Evolutionary conservation across 306 rosid genomes (phyloP), one percentile per base, ranked within the genome.

Genomic region (Quercus glauca): DNA sequence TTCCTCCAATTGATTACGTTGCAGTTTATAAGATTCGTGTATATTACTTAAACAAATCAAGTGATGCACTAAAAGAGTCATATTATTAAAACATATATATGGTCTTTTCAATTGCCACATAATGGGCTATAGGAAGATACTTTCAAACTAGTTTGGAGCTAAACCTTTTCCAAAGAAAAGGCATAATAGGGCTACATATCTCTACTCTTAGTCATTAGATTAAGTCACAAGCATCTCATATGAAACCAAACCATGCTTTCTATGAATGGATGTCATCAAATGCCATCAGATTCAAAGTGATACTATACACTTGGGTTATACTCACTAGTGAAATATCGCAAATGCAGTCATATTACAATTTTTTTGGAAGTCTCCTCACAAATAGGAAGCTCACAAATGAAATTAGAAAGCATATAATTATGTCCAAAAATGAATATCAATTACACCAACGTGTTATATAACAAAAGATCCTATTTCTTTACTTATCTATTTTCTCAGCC

Each of bases 391-490:
- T 59, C 25, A 59, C 26, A 23, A 59, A 59, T 20, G 23, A 13
- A 23, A 57, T 35, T 52, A 35, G 5, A 56, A 73, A 19, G n/a
- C 9, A 74, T 19, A 26, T 6, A 14, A 68, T 37, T 41, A 69
- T 37, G 60, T 45, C 29, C 55, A 57, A 70, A 49, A 57, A 45
- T 81, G 77, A 60, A 65, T 64, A 60, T 45, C 20, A 58, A 25
- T 49, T 72, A 63, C 52, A 55, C 49, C 52, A 64, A 19, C 15
- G 78, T 5, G 29, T 21, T 51, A n/a, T 17, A 59, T 31, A 61
- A 23, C 35, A 59, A 61, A 45, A 55, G 14, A 23, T 45, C 41
- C 29, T 74, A 49, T 23, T 73, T n/a, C 53, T 43, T 37, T 15
- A 77, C 45, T 60, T 15, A 55, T 12, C 74, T 41, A 45, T 25